Conservation (phyloP, 495 filamentous ascomycete genomes). For the Podospora tetraspora region DNA sequence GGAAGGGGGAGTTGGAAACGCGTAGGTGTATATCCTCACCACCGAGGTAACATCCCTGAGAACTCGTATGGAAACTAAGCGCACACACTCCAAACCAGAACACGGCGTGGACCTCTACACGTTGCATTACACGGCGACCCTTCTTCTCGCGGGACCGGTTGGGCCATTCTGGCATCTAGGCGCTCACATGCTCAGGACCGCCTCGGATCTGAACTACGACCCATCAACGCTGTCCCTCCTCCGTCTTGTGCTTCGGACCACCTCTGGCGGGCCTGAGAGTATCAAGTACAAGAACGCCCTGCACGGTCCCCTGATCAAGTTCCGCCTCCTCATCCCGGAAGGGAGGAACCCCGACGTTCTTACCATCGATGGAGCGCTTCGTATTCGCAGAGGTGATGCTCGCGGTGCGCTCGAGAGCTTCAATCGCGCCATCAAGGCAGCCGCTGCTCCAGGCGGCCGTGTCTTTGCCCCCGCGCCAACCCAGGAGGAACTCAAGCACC, state of each 20-base stretch:
- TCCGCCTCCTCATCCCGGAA: not conserved
- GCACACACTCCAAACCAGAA: constrained; percentile 11
- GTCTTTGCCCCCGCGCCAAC: constrained; percentile 6
- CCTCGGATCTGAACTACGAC: constrained; percentile 21
- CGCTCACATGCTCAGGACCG: constrained; percentile 24
- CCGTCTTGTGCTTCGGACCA: constrained; percentile 1
- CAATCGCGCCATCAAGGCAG: constrained; percentile 20
- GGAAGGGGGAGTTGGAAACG: constrained; percentile 16
- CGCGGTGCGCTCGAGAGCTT: constrained; percentile 18
- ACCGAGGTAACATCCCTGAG: not conserved
- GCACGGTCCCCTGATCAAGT: not conserved
- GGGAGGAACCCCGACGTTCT: constrained; percentile 8
- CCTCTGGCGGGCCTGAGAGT: not conserved
- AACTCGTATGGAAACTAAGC: constrained; percentile 8
- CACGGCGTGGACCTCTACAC: constrained; percentile 20
- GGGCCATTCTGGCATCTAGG: constrained; percentile 6
- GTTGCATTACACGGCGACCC: constrained; percentile 20
- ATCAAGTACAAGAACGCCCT: not conserved
- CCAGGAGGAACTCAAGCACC: not conserved
- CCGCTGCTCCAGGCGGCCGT: not conserved
- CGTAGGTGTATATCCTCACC: constrained; percentile 11
- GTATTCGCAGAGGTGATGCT: not conserved
- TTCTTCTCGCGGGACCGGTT: constrained; percentile 7
- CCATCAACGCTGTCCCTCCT: constrained; percentile 25
- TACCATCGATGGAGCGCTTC: constrained; percentile 14